These are phyloP conservation scores for Apiospora sp. DNA, from an alignment of 2,329 filamentous ascomycete species.

Conservation along the genomic window DNA sequence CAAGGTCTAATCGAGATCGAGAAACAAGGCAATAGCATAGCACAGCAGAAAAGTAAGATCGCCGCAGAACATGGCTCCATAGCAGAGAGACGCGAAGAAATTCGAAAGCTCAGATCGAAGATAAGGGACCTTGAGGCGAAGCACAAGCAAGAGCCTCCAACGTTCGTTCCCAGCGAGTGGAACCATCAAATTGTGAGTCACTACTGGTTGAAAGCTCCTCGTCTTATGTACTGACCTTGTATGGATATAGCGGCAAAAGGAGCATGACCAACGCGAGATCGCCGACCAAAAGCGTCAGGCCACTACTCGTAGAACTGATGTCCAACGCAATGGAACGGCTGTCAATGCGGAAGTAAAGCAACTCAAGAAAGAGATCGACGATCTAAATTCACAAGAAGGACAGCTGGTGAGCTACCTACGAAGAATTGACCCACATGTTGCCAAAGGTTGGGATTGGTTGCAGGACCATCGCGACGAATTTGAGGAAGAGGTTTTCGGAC, in stretches of 20 bases:
- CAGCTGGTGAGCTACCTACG: slow-evolving; percentile 74
- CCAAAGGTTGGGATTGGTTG: slow-evolving; percentile 82
- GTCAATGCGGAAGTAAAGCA: slow-evolving; percentile 49
- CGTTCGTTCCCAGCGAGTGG: slow-evolving; percentile 74
- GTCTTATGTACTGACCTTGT: slow-evolving; percentile 38
- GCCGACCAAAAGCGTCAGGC: slow-evolving; percentile 51
- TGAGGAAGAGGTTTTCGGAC: slow-evolving; percentile 79
- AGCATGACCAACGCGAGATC: slow-evolving; percentile 63
- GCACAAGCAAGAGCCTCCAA: slow-evolving; percentile 66
- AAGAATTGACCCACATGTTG: slow-evolving; percentile 67
- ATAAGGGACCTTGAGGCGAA: slow-evolving; percentile 71
- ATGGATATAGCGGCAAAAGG: slow-evolving; percentile 62
- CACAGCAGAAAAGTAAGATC: slow-evolving; percentile 53
- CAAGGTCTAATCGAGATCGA: slow-evolving; percentile 45
- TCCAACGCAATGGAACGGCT: slow-evolving; percentile 51
- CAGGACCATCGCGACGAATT: slow-evolving; percentile 74
- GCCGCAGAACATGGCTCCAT: slow-evolving; percentile 60
- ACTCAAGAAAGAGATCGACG: slow-evolving; percentile 58
- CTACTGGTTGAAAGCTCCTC: background rate
- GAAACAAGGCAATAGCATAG: slow-evolving; percentile 52
- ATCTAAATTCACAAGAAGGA: slow-evolving; percentile 77
- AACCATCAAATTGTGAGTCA: slow-evolving; percentile 75
- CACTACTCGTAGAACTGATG: slow-evolving; percentile 43
- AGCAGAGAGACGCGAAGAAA: slow-evolving; percentile 51
- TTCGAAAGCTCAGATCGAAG: slow-evolving; percentile 54